Base-by-base conservation (phyloP, 23 red algal genomes). In the Agarophyton chilense region DNA sequence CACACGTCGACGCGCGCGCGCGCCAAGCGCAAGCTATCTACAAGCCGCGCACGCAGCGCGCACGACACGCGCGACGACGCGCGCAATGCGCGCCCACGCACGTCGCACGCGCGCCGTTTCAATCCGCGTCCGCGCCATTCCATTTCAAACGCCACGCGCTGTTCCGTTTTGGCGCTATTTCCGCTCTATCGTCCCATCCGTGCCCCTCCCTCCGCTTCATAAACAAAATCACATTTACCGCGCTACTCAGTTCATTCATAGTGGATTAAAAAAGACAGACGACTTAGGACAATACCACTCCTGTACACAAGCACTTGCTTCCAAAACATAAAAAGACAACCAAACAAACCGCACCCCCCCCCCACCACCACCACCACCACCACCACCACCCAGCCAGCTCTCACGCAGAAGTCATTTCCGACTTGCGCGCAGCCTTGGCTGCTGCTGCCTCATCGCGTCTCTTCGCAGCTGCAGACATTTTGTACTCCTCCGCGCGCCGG, bases 351-450 rank as follows among this genome's bases (percentile, higher is more conserved):
- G n/a, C 19, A 19, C 24, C 56, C 4, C 52, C 52, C 9, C 52
- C 21, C 44, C 44, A 47, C 44, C 7, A 6, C 44, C 44, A 47
- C 7, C 44, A 6, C 44, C 12, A 6, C 7, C 44, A 9, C 44
- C 7, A 6, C 44, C 44, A 12, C 44, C 44, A 47, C 44, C 44
- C 6, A 47, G 12, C 13, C 52, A 26, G 5, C 17, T 34, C 29
- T 72, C 65, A 72, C 9, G 35, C 65, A 41, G 65, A 72, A 40
- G 65, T 72, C 65, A 72, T 72, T 34, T 72, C 65, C 65, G 65
- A 72, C 39, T 72, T 72, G 34, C 65, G 65, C 17, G 44, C 44
- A 61, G 65, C 65, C 35, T 72, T 72, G 34, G 65, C 65, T 1
- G 35, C 65, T 1, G 35, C 65, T 18, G 65, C 65, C 3, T 72